A percentile compares a stretch with the other conserved stretches of the same genome.
Conservation (phyloP, 305 asterid species). For the Fraxinus sp. region DNA sequence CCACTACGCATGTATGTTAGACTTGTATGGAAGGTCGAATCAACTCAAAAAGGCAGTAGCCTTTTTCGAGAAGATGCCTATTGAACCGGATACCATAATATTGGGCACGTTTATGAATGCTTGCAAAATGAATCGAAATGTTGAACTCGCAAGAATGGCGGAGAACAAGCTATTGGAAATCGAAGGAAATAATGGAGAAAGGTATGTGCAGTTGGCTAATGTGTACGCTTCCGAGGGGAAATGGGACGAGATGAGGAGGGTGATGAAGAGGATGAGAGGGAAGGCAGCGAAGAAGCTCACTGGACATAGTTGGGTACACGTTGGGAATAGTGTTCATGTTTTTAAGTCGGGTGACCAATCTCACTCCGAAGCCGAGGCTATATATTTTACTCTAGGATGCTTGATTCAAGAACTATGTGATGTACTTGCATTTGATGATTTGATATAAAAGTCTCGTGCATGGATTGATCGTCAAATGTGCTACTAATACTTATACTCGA, state of each 20-base stretch:
- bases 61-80: constrained; percentile 59
- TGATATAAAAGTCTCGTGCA: constrained; percentile 19
- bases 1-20: constrained; percentile 92
- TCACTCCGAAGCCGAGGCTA: constrained; percentile 49
- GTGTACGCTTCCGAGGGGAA: constrained; percentile 68
- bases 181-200: constrained; percentile 55
- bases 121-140: constrained; percentile 60
- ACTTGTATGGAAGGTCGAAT: constrained; percentile 81
- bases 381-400: constrained; percentile 44
- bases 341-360: constrained; percentile 67
- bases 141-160: constrained; percentile 56
- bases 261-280: constrained; percentile 81
- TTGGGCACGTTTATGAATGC: constrained; percentile 70
- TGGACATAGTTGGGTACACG: constrained; percentile 80
- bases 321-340: constrained; percentile 47
- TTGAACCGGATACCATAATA: constrained; percentile 56
- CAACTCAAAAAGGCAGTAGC: constrained; percentile 58
- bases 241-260: constrained; percentile 84
- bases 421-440: not conserved
- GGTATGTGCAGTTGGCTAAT: constrained; percentile 76
- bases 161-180: constrained; percentile 62
- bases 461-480: not conserved
- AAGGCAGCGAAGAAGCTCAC: constrained; percentile 63
- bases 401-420: constrained; percentile 47
- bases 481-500: not conserved